Conservation (phyloP, 441 rosid genomes). For the Bruguiera hainesii region DNA sequence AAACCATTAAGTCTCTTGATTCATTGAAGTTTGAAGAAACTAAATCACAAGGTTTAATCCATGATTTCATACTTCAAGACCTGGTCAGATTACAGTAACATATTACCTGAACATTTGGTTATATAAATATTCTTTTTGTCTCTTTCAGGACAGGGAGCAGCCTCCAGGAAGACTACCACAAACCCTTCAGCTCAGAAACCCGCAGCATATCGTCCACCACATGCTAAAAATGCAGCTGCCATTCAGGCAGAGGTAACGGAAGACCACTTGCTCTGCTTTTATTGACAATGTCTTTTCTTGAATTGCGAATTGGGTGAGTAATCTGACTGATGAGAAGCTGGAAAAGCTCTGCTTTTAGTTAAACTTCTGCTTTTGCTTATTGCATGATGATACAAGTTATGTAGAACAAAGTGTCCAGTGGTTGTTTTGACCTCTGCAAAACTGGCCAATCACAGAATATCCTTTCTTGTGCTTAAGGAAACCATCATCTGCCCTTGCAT, state of each 20-base stretch:
- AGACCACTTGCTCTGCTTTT: constrained; percentile 4
- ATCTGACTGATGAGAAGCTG: too few species aligned
- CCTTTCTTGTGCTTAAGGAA: too few species aligned
- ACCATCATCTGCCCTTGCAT: too few species aligned
- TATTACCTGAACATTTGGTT: constrained; percentile 9
- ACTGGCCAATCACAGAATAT: too few species aligned
- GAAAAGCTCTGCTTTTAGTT: too few species aligned
- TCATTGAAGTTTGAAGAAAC: constrained; percentile 59
- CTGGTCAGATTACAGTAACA: constrained; percentile 3
- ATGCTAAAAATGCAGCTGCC: constrained; percentile 77
- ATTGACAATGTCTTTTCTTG: background rate
- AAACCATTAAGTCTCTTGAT: constrained; percentile 56
- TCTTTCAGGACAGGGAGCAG: constrained; percentile 58
- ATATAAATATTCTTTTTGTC: constrained; percentile 8
- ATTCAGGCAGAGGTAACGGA: constrained; percentile 75
- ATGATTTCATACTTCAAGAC: constrained; percentile 10
- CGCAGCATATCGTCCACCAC: constrained; percentile 93
- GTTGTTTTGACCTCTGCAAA: too few species aligned
- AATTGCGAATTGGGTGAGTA: background rate
- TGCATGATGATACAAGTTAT: too few species aligned
- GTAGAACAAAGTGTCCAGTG: too few species aligned
- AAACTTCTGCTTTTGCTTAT: too few species aligned
- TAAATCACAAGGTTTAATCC: constrained; percentile 57
- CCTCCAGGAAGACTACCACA: constrained; percentile 44
- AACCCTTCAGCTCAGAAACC: constrained; percentile 59